These are phyloP conservation scores for Stentor coeruleus DNA, from an alignment of 73 alveolate genomes.

Conservation along the genomic window DNA sequence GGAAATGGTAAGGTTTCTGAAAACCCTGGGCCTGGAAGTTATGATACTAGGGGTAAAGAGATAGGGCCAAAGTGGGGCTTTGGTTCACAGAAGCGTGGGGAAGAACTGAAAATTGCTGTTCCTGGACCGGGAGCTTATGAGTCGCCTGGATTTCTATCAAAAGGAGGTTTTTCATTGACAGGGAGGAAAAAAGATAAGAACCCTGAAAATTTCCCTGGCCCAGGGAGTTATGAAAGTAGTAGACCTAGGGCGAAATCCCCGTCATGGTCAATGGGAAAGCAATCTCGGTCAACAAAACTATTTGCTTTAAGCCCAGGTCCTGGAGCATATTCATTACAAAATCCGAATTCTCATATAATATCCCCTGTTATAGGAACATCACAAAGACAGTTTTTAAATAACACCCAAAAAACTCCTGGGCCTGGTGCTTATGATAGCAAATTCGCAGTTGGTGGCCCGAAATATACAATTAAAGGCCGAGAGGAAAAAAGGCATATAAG, in stretches of 20 bases:
- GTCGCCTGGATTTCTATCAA: background rate
- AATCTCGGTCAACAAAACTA: background rate
- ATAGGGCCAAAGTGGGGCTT: slow-evolving; percentile 14
- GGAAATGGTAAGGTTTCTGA: too few species aligned
- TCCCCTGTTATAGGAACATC: background rate
- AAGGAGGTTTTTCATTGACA: background rate
- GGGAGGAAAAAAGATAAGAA: background rate
- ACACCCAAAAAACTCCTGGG: slow-evolving; percentile 1
- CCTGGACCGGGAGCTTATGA: slow-evolving; percentile 10
- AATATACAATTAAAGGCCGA: slow-evolving; percentile 3
- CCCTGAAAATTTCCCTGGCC: background rate
- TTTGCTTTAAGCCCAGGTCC: slow-evolving; percentile 10
- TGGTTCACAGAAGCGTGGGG: background rate
- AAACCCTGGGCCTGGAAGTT: slow-evolving; percentile 19
- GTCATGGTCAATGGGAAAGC: background rate
- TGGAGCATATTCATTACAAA: background rate
- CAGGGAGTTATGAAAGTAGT: background rate
- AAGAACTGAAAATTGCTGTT: too few species aligned
- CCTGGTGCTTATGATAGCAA: slow-evolving; percentile 21
- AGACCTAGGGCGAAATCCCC: background rate
- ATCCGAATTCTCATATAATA: background rate
- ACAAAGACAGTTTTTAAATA: background rate
- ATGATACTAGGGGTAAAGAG: background rate
- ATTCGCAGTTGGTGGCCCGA: background rate
- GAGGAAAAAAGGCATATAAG: background rate